Percentiles rank a stretch among this genome's conserved stretches.
These are phyloP conservation scores for Gossypium gossypioides DNA, from an alignment of 441 rosid genomes.

Conservation along the genomic window DNA sequence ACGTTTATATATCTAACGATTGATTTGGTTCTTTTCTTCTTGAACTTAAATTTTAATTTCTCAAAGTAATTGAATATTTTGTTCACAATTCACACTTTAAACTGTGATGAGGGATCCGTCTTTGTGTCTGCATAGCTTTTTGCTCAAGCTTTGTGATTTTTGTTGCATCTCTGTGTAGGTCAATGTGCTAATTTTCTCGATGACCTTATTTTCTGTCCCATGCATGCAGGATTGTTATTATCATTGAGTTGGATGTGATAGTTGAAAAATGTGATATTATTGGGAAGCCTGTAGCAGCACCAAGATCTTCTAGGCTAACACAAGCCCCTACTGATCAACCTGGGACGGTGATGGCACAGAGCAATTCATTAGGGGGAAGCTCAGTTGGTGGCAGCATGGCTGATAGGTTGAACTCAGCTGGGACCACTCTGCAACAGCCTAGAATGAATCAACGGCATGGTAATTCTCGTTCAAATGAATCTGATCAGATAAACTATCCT, in stretches of 20 bases:
- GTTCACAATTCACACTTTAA: not conserved
- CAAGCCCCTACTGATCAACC: constrained; percentile 27
- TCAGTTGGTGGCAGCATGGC: constrained; percentile 17
- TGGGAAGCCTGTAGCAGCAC: constrained; percentile 37
- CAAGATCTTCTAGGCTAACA: constrained; percentile 24
- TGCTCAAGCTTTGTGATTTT: not conserved
- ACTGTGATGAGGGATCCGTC: not conserved
- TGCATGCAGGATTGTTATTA: constrained; percentile 51
- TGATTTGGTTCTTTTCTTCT: not conserved
- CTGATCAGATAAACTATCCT: constrained; percentile 28
- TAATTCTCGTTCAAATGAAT: constrained; percentile 15
- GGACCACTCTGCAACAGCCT: constrained; percentile 26
- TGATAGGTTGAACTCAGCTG: constrained; percentile 25
- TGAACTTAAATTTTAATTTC: not conserved
- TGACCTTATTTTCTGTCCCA: not conserved
- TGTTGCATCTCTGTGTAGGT: not conserved
- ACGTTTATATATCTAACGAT: not conserved
- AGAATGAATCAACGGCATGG: constrained; percentile 29
- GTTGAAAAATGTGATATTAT: constrained; percentile 33
- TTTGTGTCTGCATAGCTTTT: not conserved
- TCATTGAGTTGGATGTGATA: constrained; percentile 47
- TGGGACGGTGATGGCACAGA: constrained; percentile 16
- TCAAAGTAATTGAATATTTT: not conserved
- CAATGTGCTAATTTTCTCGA: constrained; percentile 4
- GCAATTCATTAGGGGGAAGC: constrained; percentile 21